Percentiles rank a stretch among this genome's conserved stretches.
These are phyloP conservation scores for Durusdinium trenchii DNA, from an alignment of 73 alveolate genomes.

Conservation along the genomic window DNA sequence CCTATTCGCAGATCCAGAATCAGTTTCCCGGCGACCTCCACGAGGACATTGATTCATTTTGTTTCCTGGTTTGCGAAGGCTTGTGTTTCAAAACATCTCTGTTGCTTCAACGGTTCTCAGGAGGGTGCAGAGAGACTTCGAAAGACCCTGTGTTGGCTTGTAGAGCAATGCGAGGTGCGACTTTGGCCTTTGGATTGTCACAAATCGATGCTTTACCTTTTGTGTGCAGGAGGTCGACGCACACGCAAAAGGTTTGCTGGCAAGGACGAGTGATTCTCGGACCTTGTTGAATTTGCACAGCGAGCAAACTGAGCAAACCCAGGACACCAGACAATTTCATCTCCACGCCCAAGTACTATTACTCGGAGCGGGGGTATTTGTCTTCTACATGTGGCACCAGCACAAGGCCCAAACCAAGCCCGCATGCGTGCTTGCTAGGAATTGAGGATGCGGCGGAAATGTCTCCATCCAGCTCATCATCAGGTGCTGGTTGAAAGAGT, in stretches of 20 bases:
- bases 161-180: conserved; percentile 60
- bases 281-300: too few relatives aligned
- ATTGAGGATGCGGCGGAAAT: conserved; percentile 62
- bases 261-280: conserved; percentile 39
- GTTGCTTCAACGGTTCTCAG: not conserved
- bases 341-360: conserved; percentile 85
- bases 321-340: conserved; percentile 74
- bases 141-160: not conserved
- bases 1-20: conserved; percentile 50
- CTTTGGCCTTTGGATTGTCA: not conserved
- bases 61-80: too few relatives aligned
- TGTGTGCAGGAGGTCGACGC: not conserved
- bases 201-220: not conserved
- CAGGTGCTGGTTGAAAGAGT: not conserved
- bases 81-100: too few relatives aligned
- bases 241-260: conserved; percentile 29
- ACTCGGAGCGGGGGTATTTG: conserved; percentile 57
- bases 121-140: conserved; percentile 41
- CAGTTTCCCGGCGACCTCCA: conserved; percentile 35
- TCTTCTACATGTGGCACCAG: too few relatives aligned
- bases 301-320: too few relatives aligned
- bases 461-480: conserved; percentile 64
- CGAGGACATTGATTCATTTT: not conserved
- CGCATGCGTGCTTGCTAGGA: not conserved
- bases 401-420: not conserved